phyloP scores from a whole-genome alignment of 257 asterid genomes.

The Primulina tabacum region DNA sequence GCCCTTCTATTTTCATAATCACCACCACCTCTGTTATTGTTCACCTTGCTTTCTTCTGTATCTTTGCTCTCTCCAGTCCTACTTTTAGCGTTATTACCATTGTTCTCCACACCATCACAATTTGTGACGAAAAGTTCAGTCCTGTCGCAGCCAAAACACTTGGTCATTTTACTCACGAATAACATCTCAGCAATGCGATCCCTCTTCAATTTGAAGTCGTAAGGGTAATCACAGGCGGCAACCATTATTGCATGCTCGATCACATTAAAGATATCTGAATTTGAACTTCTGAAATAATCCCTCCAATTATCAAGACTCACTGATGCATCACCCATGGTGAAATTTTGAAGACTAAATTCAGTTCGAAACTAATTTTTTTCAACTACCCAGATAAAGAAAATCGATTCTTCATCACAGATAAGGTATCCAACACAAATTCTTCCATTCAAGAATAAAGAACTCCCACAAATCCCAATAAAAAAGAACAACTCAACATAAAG shows the following conservation, averaged over 20 bases:
- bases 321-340: slow-evolving; percentile 56
- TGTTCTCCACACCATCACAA: slow-evolving; percentile 36
- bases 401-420: neutral
- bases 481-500: neutral
- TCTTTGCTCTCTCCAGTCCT: slow-evolving; percentile 52
- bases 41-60: slow-evolving; percentile 59
- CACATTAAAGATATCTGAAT: slow-evolving; percentile 62
- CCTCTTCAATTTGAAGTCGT: slow-evolving; percentile 71
- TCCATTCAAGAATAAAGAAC: neutral
- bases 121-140: slow-evolving; percentile 57
- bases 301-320: slow-evolving; percentile 76
- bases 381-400: neutral
- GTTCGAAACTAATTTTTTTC: neutral
- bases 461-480: neutral
- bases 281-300: slow-evolving; percentile 69
- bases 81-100: slow-evolving; percentile 41
- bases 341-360: neutral
- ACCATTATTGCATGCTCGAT: slow-evolving; percentile 73
- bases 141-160: slow-evolving; percentile 73
- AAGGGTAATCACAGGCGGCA: slow-evolving; percentile 81
- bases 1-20: slow-evolving; percentile 30
- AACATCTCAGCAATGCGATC: slow-evolving; percentile 85
- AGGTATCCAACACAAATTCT: neutral
- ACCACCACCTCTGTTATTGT: slow-evolving; percentile 37
- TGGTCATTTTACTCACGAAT: slow-evolving; percentile 63